A percentile compares a stretch with the other conserved stretches of the same genome.
Conservation (phyloP, 2,329 filamentous ascomycete genomes). For the Neofusicoccum umdonicola region DNA sequence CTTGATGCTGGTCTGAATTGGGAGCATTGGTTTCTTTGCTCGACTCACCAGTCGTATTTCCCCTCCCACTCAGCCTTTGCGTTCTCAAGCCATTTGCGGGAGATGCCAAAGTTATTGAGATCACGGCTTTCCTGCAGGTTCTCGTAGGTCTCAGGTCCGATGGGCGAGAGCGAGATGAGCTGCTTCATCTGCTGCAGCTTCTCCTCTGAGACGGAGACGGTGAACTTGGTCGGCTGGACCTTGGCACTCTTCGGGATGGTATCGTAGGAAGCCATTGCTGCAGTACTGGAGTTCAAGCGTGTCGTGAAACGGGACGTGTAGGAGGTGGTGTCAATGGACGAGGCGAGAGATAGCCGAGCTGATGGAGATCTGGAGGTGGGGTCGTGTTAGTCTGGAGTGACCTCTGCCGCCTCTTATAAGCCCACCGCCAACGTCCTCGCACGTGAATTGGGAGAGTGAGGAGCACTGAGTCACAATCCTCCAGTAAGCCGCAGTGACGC, state of each 20-base stretch:
- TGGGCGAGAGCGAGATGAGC: slow-evolving; percentile 34
- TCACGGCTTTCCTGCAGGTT: slow-evolving; percentile 26
- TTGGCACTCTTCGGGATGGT: slow-evolving; percentile 13
- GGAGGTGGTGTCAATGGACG: not conserved
- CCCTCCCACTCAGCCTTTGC: slow-evolving; percentile 40
- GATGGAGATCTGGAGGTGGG: not conserved
- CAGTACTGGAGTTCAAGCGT: not conserved
- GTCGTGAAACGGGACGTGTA: not conserved
- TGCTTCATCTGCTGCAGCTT: slow-evolving; percentile 35
- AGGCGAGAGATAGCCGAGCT: not conserved
- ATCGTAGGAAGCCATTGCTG: slow-evolving; percentile 17
- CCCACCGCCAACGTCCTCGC: not conserved
- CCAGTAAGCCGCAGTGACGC: too few relatives aligned
- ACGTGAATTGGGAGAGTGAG: too few relatives aligned
- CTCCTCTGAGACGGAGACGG: slow-evolving; percentile 32
- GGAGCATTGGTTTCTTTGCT: too few relatives aligned
- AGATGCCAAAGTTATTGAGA: slow-evolving; percentile 27
- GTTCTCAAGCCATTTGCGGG: slow-evolving; percentile 33
- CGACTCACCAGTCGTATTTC: slow-evolving; percentile 36
- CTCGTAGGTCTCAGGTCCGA: slow-evolving; percentile 33
- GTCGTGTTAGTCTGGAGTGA: not conserved
- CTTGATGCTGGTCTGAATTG: too few relatives aligned
- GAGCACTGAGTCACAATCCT: not conserved
- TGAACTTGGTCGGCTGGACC: slow-evolving; percentile 24
- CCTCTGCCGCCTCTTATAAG: not conserved